Conservation (phyloP, 768 basidiomycete genomes). For the Gloeostereum incarnatum region DNA sequence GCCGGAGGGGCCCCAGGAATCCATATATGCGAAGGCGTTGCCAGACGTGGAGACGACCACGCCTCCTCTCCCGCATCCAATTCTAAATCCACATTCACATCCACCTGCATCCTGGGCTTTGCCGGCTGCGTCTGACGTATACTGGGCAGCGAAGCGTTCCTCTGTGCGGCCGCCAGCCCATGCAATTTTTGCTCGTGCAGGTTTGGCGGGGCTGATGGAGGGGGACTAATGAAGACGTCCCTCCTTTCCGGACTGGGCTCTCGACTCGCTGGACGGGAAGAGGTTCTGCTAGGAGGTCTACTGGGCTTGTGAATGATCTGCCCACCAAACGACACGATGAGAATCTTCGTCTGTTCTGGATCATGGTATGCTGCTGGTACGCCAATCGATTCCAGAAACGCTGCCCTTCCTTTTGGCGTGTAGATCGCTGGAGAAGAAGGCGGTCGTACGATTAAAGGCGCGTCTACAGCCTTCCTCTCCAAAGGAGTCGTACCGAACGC, state of each 20-base stretch:
- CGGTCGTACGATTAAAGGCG: slow-evolving; percentile 66
- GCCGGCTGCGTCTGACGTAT: no score
- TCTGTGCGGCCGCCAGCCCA: no score
- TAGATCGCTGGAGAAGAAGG: slow-evolving; percentile 37
- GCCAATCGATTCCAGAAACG: slow-evolving; percentile 48
- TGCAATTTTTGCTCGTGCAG: no score
- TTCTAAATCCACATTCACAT: no score
- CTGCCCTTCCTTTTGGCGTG: slow-evolving; percentile 39
- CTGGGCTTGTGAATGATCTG: slow-evolving; percentile 58
- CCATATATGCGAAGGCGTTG: slow-evolving; percentile 45
- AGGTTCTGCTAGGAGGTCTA: slow-evolving; percentile 25
- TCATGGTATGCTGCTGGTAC: slow-evolving; percentile 45
- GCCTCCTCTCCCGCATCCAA: no score
- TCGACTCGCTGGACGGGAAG: slow-evolving; percentile 15
- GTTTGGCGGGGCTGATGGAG: no score
- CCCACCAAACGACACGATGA: slow-evolving; percentile 77
- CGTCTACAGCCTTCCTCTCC: slow-evolving; percentile 31
- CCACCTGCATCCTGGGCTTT: no score
- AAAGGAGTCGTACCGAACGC: slow-evolving; percentile 12
- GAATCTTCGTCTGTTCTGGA: slow-evolving; percentile 40
- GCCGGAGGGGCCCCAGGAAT: slow-evolving; percentile 52
- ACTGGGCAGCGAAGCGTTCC: no score
- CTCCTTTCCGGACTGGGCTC: slow-evolving; percentile 7
- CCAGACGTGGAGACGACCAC: slow-evolving; percentile 30
- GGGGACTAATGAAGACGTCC: no score